A percentile compares a stretch with the other conserved stretches of the same genome.
These are phyloP conservation scores for Solanum tarapatanum DNA, from an alignment of 257 asterid genomes.

Conservation along the genomic window DNA sequence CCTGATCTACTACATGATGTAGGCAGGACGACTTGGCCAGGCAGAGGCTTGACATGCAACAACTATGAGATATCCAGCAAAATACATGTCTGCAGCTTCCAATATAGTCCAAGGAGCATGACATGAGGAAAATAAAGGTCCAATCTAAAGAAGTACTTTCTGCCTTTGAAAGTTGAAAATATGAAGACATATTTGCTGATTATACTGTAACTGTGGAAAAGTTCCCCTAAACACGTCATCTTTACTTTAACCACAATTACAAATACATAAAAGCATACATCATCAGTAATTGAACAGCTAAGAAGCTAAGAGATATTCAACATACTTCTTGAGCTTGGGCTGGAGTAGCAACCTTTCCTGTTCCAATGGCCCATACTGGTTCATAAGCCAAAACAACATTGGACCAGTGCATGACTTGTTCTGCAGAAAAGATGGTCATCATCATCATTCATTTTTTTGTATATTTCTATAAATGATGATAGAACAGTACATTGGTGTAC, in stretches of 20 bases:
- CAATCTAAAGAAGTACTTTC: background rate
- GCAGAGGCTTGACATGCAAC: background rate
- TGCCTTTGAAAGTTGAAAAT: background rate
- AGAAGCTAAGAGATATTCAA: background rate
- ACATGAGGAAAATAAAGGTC: background rate
- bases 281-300: background rate
- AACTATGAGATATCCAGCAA: background rate
- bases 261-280: background rate
- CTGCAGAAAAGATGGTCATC: conserved; percentile 9
- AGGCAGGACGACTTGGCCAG: background rate
- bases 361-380: conserved; percentile 47
- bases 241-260: background rate
- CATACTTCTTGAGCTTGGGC: conserved; percentile 40
- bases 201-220: background rate
- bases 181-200: background rate
- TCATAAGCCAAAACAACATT: conserved; percentile 35
- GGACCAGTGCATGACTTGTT: conserved; percentile 22
- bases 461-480: background rate
- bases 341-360: conserved; percentile 43
- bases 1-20: background rate
- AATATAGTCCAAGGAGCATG: background rate
- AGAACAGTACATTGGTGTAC: background rate
- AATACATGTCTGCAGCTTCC: background rate
- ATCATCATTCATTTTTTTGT: background rate
- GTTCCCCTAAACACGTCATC: background rate